A percentile compares a stretch with the other conserved stretches of the same genome.
Evolutionary conservation across 2,329 filamentous ascomycete species (phyloP).

Genomic region (Xylariaceae sp.): DNA sequence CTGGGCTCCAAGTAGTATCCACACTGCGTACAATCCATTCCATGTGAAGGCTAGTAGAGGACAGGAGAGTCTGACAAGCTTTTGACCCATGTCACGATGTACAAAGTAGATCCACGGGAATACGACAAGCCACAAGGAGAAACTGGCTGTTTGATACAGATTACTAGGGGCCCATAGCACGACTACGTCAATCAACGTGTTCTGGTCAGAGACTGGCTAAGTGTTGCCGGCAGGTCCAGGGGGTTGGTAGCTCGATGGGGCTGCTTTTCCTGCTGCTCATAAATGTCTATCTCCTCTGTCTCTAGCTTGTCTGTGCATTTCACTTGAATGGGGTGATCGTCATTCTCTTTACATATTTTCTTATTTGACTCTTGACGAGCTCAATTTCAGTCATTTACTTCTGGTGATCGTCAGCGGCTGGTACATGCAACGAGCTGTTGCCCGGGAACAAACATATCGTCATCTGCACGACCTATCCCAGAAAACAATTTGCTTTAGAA

Average conservation of each 20-base stretch:
- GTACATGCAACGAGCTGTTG: conserved; percentile 9
- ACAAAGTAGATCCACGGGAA: too few species aligned
- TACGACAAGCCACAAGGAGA: conserved; percentile 1
- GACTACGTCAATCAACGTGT: neutral
- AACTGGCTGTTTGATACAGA: neutral
- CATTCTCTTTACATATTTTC: conserved; percentile 11
- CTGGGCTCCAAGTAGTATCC: too few species aligned
- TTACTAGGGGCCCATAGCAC: too few species aligned
- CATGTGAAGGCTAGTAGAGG: neutral
- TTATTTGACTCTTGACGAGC: conserved; percentile 19
- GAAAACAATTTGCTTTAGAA: conserved; percentile 21
- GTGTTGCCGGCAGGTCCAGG: conserved; percentile 3
- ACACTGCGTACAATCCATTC: too few species aligned
- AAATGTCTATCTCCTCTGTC: conserved; percentile 25
- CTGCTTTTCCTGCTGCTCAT: conserved; percentile 28
- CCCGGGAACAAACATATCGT: conserved; percentile 20
- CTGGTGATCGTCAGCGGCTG: conserved; percentile 11
- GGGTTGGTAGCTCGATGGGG: neutral
- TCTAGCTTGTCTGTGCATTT: conserved; percentile 10
- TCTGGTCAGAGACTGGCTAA: conserved; percentile 1
- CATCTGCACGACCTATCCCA: conserved; percentile 17
- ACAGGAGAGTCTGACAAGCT: neutral
- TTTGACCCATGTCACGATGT: too few species aligned
- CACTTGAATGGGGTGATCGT: conserved; percentile 26
- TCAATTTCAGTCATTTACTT: neutral